Evolutionary conservation across 495 filamentous ascomycete genomes (phyloP), one percentile per base, ranked within the genome.

Genomic region (Xanthoparmelia taractica): DNA sequence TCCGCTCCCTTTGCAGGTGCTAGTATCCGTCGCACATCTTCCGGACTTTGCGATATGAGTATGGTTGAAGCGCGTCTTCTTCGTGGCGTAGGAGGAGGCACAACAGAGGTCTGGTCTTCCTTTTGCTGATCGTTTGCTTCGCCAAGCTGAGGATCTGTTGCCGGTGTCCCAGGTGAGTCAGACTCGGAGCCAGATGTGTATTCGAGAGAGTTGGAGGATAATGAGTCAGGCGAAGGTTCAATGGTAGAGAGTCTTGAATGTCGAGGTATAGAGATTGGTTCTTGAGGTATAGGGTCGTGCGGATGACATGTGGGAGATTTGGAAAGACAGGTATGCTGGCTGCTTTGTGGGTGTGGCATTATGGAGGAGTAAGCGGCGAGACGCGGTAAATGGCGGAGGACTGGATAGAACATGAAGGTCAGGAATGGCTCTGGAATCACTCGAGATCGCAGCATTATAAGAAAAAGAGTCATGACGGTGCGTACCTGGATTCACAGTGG

Each of bases 31-130:
- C 84, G 80, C 64, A 95, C 86, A 68, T 93, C 89, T 29, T 84
- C 80, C 0, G 87, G 81, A 72, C 82, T 89, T 69, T 89, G 84
- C 1, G 88, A 86, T 65, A 94, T 87, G 61, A 94, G 78, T 11
- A 84, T 77, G n/a, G 90, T 94, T 33, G 90, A 93, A 13, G 89
- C 90, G 61, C 90, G 87, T 59, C 88, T 82, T 59, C 70, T 77
- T 57, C 82, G 83, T 37, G 73, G 31, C 43, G 45, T 36, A 33
- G 47, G 52, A 56, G 70, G 58, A 60, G 66, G 66, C 12, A 73
- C 63, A 52, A 72, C 70, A 50, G 71, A 63, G 8, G 68, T 63
- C 48, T 75, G 63, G 29, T 71, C 34, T 31, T 76, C 69, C 31
- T 79, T 69, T 12, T 63, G 60, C 58, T 69, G 62, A 18, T 76